Evolutionary conservation across 2,329 filamentous ascomycete genomes (phyloP).

Genomic region (Aplosporella prunicola): DNA sequence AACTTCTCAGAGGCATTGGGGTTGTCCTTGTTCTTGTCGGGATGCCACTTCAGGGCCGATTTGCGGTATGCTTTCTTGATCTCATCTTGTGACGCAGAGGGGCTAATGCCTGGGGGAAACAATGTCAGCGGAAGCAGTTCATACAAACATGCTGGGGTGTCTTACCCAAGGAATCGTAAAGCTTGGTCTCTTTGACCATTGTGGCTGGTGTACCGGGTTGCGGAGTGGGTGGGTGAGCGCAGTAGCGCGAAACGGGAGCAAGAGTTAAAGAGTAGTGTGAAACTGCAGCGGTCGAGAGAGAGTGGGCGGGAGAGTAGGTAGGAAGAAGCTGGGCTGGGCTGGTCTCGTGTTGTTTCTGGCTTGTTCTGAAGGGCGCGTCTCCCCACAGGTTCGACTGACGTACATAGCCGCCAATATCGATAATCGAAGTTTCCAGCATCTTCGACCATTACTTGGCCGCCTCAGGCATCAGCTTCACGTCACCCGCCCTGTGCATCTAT

Average conservation of each 20-base stretch:
- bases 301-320: neutral
- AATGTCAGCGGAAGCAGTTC: conserved; percentile 7
- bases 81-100: conserved; percentile 77
- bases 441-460: conserved; percentile 5
- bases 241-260: neutral
- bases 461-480: conserved; percentile 4
- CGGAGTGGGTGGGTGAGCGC: neutral
- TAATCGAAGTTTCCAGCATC: conserved; percentile 8
- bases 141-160: conserved; percentile 8
- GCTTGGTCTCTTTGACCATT: conserved; percentile 92
- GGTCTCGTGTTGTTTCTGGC: conserved; percentile 10
- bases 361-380: conserved; percentile 5
- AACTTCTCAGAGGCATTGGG: conserved; percentile 82
- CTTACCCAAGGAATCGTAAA: conserved; percentile 71
- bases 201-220: conserved; percentile 8
- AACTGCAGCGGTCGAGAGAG: too few species aligned
- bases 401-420: conserved; percentile 3
- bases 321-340: conserved; percentile 2
- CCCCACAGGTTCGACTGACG: conserved; percentile 8
- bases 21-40: conserved; percentile 96
- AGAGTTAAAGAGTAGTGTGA: neutral
- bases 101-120: conserved; percentile 48
- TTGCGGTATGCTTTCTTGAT: conserved; percentile 96
- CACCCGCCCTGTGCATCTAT: neutral
- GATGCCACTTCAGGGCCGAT: conserved; percentile 82